phyloP scores from a whole-genome alignment of 495 filamentous ascomycete species.

The Trichoderma orchidacearum region DNA sequence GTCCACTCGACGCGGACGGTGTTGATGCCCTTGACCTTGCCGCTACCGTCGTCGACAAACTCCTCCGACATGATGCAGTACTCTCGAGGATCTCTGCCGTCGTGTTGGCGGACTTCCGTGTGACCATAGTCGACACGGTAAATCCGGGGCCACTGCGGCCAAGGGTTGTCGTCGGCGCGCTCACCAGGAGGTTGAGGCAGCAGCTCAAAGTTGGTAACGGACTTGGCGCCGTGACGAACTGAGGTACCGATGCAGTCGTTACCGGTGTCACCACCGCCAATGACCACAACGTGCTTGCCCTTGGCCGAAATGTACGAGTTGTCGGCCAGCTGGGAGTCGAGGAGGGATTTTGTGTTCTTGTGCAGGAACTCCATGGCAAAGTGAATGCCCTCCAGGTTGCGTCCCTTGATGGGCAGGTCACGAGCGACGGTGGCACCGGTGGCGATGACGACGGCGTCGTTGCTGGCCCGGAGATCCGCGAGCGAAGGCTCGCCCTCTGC shows the following conservation, averaged over 20 bases:
- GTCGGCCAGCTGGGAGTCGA: constrained; percentile 82
- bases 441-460: constrained; percentile 85
- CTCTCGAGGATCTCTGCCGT: constrained; percentile 94
- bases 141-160: constrained; percentile 98
- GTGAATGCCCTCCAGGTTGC: constrained; percentile 87
- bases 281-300: constrained; percentile 93
- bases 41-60: constrained; percentile 84
- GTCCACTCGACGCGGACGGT: constrained; percentile 97
- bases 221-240: constrained; percentile 93
- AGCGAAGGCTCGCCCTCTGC: constrained; percentile 54
- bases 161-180: constrained; percentile 94
- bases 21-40: constrained; percentile 93
- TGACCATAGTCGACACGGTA: constrained; percentile 98
- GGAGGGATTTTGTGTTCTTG: constrained; percentile 94
- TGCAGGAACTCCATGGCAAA: constrained; percentile 99
- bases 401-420: constrained; percentile 85
- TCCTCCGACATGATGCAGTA: constrained; percentile 99
- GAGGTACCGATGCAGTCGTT: constrained; percentile 99
- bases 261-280: constrained; percentile 96
- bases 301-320: constrained; percentile 91
- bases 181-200: constrained; percentile 89
- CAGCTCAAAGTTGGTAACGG: constrained; percentile 94
- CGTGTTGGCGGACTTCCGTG: constrained; percentile 91
- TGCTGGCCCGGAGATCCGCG: constrained; percentile 56
- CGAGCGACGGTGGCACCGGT: constrained; percentile 97